Conservation (phyloP, 768 basidiomycete species). For the Amanita thiersii region DNA sequence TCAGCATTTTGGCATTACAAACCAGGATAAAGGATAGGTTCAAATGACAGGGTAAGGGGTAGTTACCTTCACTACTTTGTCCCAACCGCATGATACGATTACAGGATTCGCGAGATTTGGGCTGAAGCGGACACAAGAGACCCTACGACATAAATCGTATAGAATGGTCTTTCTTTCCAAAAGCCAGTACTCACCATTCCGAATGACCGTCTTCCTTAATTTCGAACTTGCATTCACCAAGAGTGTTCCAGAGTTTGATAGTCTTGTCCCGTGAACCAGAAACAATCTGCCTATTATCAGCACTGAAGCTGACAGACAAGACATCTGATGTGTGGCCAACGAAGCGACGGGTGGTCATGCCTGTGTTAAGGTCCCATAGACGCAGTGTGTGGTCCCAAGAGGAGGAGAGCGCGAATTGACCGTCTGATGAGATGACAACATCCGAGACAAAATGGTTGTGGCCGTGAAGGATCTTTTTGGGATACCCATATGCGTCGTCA, state of each 20-base stretch:
- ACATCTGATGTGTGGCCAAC: constrained; percentile 98
- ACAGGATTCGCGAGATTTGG: constrained; percentile 96
- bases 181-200: constrained; percentile 59
- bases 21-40: constrained; percentile 12
- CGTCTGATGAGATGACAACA: constrained; percentile 97
- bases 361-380: constrained; percentile 99
- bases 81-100: constrained; percentile 99
- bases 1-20: constrained; percentile 24
- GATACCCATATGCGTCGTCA: constrained; percentile 87
- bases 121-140: constrained; percentile 98
- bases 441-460: constrained; percentile 99
- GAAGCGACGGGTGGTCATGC: constrained; percentile 91
- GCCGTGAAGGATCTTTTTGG: constrained; percentile 94
- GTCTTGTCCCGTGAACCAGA: constrained; percentile 94
- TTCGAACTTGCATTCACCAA: constrained; percentile 99
- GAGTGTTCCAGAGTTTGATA: constrained; percentile 99
- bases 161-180: constrained; percentile 14
- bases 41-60: background rate
- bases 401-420: constrained; percentile 97
- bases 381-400: constrained; percentile 99
- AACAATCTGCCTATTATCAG: constrained; percentile 99
- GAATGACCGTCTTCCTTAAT: constrained; percentile 98
- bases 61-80: constrained; percentile 98
- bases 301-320: constrained; percentile 98
- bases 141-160: constrained; percentile 42